A percentile compares a stretch with the other conserved stretches of the same genome.
phyloP scores from a whole-genome alignment of 1,139 yeast genomes.

The Pichia sp. region DNA sequence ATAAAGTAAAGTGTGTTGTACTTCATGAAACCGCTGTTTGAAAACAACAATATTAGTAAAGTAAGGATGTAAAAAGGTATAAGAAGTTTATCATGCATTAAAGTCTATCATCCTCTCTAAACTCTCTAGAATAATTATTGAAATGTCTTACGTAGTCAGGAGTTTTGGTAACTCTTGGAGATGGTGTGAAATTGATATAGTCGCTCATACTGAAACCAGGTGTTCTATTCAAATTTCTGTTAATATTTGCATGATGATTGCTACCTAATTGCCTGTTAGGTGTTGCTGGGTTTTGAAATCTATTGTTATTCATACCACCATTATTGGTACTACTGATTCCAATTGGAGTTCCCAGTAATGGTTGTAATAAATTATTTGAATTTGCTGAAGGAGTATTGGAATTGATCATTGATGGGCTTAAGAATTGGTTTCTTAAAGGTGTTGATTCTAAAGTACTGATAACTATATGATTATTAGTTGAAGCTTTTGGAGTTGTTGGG shows the following conservation, averaged over 20 bases:
- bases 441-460: slow-evolving; percentile 22
- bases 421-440: slow-evolving; percentile 18
- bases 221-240: slow-evolving; percentile 35
- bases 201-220: slow-evolving; percentile 81
- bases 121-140: slow-evolving; percentile 19
- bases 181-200: slow-evolving; percentile 73
- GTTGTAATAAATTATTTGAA: slow-evolving; percentile 11
- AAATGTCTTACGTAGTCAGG: slow-evolving; percentile 18
- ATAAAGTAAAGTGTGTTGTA: background rate
- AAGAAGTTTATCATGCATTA: background rate
- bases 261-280: slow-evolving; percentile 16
- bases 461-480: slow-evolving; percentile 1
- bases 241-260: background rate
- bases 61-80: background rate
- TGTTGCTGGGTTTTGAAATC: slow-evolving; percentile 25
- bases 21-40: background rate
- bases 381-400: background rate
- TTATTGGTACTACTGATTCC: slow-evolving; percentile 3
- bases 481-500: slow-evolving; percentile 30
- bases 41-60: background rate
- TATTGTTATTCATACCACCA: background rate
- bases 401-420: slow-evolving; percentile 7
- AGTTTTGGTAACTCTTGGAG: slow-evolving; percentile 40
- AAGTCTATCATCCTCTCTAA: slow-evolving; percentile 17
- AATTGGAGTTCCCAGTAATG: slow-evolving; percentile 20